Evolutionary conservation across 257 asterid genomes (phyloP).

Genomic region (Leonotis leonurus): DNA sequence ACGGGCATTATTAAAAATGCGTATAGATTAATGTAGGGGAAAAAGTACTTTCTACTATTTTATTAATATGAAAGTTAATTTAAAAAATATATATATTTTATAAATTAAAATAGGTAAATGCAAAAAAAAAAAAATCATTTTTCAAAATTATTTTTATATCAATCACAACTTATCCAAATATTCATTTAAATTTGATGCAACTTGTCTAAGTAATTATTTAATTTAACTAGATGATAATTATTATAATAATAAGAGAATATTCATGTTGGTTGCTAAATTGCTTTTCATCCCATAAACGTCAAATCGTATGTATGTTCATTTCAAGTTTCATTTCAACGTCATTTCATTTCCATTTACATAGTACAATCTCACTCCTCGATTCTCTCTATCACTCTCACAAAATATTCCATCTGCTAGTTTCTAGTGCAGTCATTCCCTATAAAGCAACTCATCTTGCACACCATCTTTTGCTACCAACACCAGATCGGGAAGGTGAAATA

Average conservation of each 20-base stretch:
- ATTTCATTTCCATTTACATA: conserved; percentile 15
- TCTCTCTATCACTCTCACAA: conserved; percentile 5
- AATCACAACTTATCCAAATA: no score
- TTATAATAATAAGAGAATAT: no score
- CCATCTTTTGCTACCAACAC: not conserved
- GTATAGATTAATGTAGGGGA: no score
- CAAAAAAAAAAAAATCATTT: no score
- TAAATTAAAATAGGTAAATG: no score
- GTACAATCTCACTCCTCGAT: not conserved
- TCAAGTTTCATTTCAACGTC: conserved; percentile 19
- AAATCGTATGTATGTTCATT: conserved; percentile 9
- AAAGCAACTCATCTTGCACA: not conserved
- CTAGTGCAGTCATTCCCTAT: not conserved
- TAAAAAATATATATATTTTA: no score
- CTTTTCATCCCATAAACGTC: not conserved
- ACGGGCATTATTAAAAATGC: no score
- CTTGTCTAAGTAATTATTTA: no score
- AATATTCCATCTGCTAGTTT: conserved; percentile 6
- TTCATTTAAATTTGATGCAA: no score
- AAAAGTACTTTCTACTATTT: no score
- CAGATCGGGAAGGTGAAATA: conserved; percentile 18
- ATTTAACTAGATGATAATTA: not conserved
- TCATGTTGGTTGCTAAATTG: conserved; percentile 8
- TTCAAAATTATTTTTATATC: no score
- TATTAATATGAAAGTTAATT: no score